A percentile compares a stretch with the other conserved stretches of the same genome.
Conservation (phyloP, 2,329 filamentous ascomycete genomes). For the Pestalotiopsis sp. region DNA sequence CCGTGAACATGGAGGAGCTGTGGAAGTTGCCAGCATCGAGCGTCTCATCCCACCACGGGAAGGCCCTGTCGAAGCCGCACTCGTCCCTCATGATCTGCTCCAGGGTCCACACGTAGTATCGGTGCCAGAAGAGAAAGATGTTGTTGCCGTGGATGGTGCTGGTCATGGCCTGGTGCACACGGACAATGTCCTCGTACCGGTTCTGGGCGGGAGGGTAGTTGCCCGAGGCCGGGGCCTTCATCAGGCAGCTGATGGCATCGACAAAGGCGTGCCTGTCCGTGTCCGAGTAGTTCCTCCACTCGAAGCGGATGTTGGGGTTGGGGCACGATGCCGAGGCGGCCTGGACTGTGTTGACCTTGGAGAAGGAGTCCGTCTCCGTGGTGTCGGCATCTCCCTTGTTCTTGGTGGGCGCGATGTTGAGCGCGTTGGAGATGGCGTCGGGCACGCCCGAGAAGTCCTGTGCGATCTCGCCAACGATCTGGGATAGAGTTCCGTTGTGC, state of each 20-base stretch:
- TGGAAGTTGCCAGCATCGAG: conserved; percentile 33
- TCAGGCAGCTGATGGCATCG: conserved; percentile 31
- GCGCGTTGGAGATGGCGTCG: background rate
- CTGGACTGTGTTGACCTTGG: background rate
- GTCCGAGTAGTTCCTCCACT: conserved; percentile 34
- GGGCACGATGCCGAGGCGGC: conserved; percentile 14
- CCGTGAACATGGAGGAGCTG: conserved; percentile 31
- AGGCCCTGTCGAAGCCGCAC: conserved; percentile 32
- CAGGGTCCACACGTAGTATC: conserved; percentile 34
- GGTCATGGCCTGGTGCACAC: conserved; percentile 33
- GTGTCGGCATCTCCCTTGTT: background rate
- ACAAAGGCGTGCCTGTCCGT: conserved; percentile 33
- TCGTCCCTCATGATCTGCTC: conserved; percentile 33
- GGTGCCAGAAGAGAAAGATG: conserved; percentile 36
- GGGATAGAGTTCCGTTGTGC: background rate
- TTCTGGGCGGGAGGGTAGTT: conserved; percentile 26
- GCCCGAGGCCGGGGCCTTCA: conserved; percentile 28
- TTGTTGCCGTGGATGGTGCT: conserved; percentile 34
- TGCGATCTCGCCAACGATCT: conserved; percentile 1
- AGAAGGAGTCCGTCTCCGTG: background rate
- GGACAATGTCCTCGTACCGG: conserved; percentile 37
- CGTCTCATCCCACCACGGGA: conserved; percentile 39
- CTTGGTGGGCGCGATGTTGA: background rate
- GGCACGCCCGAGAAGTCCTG: conserved; percentile 1
- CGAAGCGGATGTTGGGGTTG: conserved; percentile 30